These are phyloP conservation scores for Citrus medica DNA, from an alignment of 345 rosid genomes.

Conservation along the genomic window DNA sequence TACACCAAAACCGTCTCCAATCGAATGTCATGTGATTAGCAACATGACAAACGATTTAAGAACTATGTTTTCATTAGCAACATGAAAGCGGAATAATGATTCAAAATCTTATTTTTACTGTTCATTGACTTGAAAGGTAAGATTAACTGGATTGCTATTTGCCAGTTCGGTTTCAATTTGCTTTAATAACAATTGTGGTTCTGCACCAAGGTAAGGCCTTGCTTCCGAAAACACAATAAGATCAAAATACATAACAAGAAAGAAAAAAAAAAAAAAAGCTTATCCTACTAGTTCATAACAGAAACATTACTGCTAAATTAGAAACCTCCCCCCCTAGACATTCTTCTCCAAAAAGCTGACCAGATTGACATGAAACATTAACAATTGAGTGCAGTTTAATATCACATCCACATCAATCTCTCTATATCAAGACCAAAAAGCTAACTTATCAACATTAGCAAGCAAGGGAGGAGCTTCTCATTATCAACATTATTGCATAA, in stretches of 20 bases:
- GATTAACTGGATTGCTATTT: neutral
- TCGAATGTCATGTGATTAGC: neutral
- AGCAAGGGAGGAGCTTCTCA: slow-evolving; percentile 18
- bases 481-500: slow-evolving; percentile 22
- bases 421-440: neutral
- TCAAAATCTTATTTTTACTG: neutral
- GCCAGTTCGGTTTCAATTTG: neutral
- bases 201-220: neutral
- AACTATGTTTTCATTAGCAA: neutral
- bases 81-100: neutral
- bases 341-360: neutral
- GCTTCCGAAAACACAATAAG: neutral
- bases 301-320: neutral
- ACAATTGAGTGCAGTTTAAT: neutral
- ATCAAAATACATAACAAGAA: neutral
- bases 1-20: neutral
- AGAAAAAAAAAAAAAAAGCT: too few relatives aligned
- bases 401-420: neutral
- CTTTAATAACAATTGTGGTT: neutral
- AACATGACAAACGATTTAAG: neutral
- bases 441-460: neutral
- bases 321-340: neutral
- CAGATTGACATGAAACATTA: neutral
- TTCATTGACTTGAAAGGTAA: slow-evolving; percentile 1
- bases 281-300: neutral